These are phyloP conservation scores for Ceratocystis albifundus DNA, from an alignment of 2,329 filamentous ascomycete species.

Conservation along the genomic window DNA sequence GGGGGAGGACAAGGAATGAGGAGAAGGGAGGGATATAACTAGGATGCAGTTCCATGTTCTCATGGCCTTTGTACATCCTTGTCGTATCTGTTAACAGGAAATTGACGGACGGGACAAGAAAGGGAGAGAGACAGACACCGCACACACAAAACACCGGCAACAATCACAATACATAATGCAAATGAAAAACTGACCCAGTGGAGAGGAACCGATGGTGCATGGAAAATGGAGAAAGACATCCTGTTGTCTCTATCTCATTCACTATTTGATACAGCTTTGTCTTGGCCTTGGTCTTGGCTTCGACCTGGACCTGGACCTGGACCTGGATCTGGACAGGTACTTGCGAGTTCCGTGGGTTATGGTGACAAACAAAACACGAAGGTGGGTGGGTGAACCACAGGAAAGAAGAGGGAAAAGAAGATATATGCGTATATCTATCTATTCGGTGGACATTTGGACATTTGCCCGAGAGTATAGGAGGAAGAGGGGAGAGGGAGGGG, in stretches of 20 bases:
- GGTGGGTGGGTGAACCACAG: not conserved
- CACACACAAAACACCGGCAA: not conserved
- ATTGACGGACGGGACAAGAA: not conserved
- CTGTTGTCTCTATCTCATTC: conserved; percentile 9
- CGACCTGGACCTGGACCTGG: not conserved
- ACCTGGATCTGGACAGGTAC: not conserved
- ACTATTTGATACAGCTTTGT: conserved; percentile 9
- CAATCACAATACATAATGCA: not conserved
- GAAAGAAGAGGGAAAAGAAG: not conserved
- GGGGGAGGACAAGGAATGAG: not conserved
- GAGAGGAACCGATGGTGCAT: conserved; percentile 9
- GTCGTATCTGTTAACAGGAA: not conserved
- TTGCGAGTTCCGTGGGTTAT: not conserved
- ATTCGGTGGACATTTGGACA: too few species aligned
- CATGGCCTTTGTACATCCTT: not conserved
- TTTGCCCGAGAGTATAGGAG: not conserved
- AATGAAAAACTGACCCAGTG: conserved; percentile 3
- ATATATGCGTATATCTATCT: too few species aligned
- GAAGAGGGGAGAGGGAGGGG: not conserved
- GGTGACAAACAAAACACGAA: conserved; percentile 3
- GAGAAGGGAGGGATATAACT: not conserved
- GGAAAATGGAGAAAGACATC: conserved; percentile 8
- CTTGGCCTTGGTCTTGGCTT: not conserved
- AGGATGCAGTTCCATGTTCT: not conserved
- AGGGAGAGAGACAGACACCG: not conserved